phyloP scores from a whole-genome alignment of 2,329 filamentous ascomycete species.

The Lecanosticta acicola region DNA sequence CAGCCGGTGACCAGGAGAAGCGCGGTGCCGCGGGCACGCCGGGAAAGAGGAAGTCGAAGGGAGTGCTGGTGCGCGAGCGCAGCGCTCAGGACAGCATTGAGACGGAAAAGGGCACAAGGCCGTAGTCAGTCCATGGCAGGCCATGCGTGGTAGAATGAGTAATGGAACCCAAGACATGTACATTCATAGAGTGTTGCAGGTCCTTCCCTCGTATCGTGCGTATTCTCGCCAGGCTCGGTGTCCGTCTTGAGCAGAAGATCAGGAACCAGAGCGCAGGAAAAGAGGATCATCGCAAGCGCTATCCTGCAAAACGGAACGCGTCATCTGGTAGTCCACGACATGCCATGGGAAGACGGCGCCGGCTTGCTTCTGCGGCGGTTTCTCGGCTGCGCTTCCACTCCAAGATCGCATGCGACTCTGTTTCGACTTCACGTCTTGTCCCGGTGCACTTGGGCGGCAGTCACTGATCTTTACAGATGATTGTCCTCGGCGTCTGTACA shows the following conservation, averaged over 20 bases:
- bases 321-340: neutral
- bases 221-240: neutral
- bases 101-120: conserved; percentile 3
- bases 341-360: neutral
- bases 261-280: too few species aligned
- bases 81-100: conserved; percentile 8
- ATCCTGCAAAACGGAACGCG: too few species aligned
- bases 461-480: neutral
- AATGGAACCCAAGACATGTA: neutral
- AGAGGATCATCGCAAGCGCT: too few species aligned
- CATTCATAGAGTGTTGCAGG: too few species aligned
- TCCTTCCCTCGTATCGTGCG: neutral
- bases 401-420: neutral
- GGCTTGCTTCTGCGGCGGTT: neutral
- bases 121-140: neutral
- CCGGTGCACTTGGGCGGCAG: neutral
- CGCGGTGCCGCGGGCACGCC: conserved; percentile 5
- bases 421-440: neutral
- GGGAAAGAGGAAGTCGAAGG: conserved; percentile 15
- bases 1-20: conserved; percentile 20
- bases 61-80: conserved; percentile 21
- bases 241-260: neutral
- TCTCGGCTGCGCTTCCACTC: neutral
- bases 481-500: too few species aligned
- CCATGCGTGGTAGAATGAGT: conserved; percentile 1